These are phyloP conservation scores for Acidomyces sp. DNA, from an alignment of 495 filamentous ascomycete genomes.

Conservation along the genomic window DNA sequence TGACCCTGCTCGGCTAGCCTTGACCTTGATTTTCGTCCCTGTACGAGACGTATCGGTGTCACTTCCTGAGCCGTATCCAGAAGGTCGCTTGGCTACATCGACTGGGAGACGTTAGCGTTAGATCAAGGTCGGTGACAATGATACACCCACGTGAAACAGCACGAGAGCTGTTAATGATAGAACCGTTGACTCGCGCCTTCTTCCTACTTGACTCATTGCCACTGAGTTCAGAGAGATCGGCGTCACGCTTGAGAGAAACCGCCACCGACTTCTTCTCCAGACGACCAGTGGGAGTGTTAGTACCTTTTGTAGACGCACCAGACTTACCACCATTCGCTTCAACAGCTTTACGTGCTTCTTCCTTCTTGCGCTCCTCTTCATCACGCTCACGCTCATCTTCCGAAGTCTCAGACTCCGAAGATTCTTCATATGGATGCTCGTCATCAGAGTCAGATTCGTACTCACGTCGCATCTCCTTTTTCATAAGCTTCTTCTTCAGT, in stretches of 20 bases:
- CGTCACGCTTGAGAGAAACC: slow-evolving; percentile 64
- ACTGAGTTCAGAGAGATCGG: slow-evolving; percentile 74
- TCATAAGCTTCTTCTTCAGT: slow-evolving; percentile 63
- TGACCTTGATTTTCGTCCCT: slow-evolving; percentile 56
- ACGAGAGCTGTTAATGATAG: slow-evolving; percentile 37
- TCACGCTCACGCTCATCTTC: slow-evolving; percentile 35
- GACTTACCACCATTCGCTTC: slow-evolving; percentile 31
- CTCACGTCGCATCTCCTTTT: slow-evolving; percentile 69
- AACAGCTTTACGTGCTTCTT: slow-evolving; percentile 36
- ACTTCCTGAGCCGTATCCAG: slow-evolving; percentile 51
- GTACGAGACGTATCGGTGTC: slow-evolving; percentile 68
- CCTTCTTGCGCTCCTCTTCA: slow-evolving; percentile 59
- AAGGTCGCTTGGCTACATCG: slow-evolving; percentile 32
- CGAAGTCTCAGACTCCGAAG: slow-evolving; percentile 27
- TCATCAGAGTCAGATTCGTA: slow-evolving; percentile 47
- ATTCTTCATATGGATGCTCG: slow-evolving; percentile 17
- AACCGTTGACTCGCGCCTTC: slow-evolving; percentile 48
- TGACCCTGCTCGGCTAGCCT: slow-evolving; percentile 33
- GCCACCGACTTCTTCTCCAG: slow-evolving; percentile 42
- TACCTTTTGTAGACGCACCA: slow-evolving; percentile 44
- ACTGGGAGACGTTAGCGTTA: slow-evolving; percentile 13
- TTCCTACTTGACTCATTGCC: slow-evolving; percentile 87
- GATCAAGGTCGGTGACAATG: slow-evolving; percentile 28
- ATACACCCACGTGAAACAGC: slow-evolving; percentile 32
- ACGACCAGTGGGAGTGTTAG: slow-evolving; percentile 57